Evolutionary conservation across 2,329 filamentous ascomycete species (phyloP), one percentile per base, ranked within the genome.

Genomic region (Sporothrix euskadiensis): DNA sequence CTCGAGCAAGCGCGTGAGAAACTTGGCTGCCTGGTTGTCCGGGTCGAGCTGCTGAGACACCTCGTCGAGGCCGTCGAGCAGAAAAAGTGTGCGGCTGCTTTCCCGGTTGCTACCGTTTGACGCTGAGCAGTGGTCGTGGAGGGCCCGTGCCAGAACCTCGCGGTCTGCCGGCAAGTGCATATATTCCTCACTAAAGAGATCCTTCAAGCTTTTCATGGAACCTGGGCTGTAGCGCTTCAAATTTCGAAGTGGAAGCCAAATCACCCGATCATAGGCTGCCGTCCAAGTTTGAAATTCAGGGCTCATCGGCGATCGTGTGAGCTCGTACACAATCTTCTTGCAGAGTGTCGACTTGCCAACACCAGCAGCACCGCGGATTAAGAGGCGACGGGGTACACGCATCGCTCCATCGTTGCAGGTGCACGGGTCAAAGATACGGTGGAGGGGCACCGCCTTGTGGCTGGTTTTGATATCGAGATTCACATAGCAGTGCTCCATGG

Each of bases 51-150:
- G 9, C 57, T 77, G 65, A 0, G 77, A 78, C 10, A 84, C 76
- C 79, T 85, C 83, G 71, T 85, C 84, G 14, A 84, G 73, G 5
- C 83, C 83, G 75, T 85, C 83, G 14, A 85, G 79, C 16, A 84
- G 61, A 63, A 84, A 83, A 0, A 85, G 76, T 22, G 79, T 83
- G 73, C 1, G 44, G 22, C 63, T 39, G 39, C 61, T 63, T 9
- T 1, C 19, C 49, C 14, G 35, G 41, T 44, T 3, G 12, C 30
- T 30, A 26, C 16, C 30, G 32, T 6, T 61, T n/a, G 39, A 44
- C 12, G 41, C 26, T 35, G 19, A 9, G 47, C 65, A 69, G 44
- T 69, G 16, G 2, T 69, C 12, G 14, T 16, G 49, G 52, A 59
- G 63, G 70, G 32, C 41, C 12, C 22, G 9, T 47, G 63, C 22